Evolutionary conservation across 1,139 yeast species (phyloP), one percentile per base, ranked within the genome.

Genomic region (Candida sp.): DNA sequence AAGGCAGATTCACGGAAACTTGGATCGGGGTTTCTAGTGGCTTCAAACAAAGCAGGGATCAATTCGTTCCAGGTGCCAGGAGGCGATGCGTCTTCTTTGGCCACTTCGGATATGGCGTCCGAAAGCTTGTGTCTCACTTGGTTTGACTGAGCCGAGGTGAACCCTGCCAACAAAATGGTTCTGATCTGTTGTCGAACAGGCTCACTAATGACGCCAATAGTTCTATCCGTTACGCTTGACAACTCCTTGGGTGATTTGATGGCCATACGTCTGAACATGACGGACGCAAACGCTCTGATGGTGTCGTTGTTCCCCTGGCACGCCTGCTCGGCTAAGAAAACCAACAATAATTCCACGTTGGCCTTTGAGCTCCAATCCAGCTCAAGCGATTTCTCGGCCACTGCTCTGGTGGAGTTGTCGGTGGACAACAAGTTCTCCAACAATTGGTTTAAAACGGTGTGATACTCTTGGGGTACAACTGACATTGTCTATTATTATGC

Each of bases 81-180:
- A 12, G 76, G 76, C 4, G 75, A 66, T 9, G 73, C 74, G 59
- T 85, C 90, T 45, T 80, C 85, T 59, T 84, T 86, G 3, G 97
- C 96, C 40, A 94, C 84, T 68, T 93, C 98, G 1, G 98, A 90
- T 51, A 94, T 89, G 4, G 97, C 96, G 73, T 94, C 99, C 4
- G 97, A 86, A 49, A 94, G 77, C 66, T 94, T 94, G 68, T 93
- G 98, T 66, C 98, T 86, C 35, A 92, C 93, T 56, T 80, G 83
- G 54, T 83, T 83, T 25, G 88, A 75, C 52, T 80, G 86, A 50
- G 79, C 86, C 3, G 85, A 66, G 5, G 81, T 67, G 59, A 94
- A 90, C 9, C 98, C 98, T 50, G 80, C 80, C 58, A 93, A 77
- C 46, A 94, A 79, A 35, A 83, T 76, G 12, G 75, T 61, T 60